Base-by-base conservation (phyloP, 345 rosid species). In the Linum tenue region DNA sequence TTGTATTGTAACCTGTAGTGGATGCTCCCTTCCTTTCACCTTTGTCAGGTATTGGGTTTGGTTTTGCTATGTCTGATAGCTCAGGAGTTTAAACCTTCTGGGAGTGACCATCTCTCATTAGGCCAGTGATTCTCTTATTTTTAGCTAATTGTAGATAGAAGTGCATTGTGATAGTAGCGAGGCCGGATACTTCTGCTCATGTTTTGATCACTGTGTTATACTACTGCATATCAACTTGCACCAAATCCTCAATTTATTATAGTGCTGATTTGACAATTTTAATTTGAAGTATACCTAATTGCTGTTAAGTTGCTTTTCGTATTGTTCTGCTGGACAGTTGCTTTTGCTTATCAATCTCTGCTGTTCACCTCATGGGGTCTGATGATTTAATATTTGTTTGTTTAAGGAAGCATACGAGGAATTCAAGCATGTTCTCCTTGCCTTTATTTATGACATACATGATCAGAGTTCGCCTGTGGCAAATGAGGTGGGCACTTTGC, bases 361-460 rank as follows among this genome's bases (percentile, higher is more conserved):
- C 36, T 15, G 51, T 0, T 50, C n/a, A 5, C 4, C n/a, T 37
- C 31, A 2, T 65, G 37, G 67, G 38, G 37, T 5, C 79, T 86
- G 72, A 83, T 48, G 51, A 64, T 59, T 64, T 31, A 62, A 22
- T 64, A 31, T 72, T 44, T 76, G n/a, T 76, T 76, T 77, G 63
- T 73, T 85, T 75, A 85, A 90, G 98, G 98, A 92, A 88, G 95
- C 98, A 40, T 92, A 92, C 44, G 92, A 84, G 89, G 98, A 92
- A 76, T 90, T 92, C 82, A 92, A 92, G 84, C 98, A 90, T 76
- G 77, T 92, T 50, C 90, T 92, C 76, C 94, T 92, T 77, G 90
- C 96, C 51, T 83, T 90, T 63, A 85, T 92, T 73, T 92, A 86
- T 72, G 90, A 86, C 77, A 72, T 85, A 78, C 77, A 86, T 74